Conservation (phyloP, 208 protist genomes). For the Leishmania tarentolae region DNA sequence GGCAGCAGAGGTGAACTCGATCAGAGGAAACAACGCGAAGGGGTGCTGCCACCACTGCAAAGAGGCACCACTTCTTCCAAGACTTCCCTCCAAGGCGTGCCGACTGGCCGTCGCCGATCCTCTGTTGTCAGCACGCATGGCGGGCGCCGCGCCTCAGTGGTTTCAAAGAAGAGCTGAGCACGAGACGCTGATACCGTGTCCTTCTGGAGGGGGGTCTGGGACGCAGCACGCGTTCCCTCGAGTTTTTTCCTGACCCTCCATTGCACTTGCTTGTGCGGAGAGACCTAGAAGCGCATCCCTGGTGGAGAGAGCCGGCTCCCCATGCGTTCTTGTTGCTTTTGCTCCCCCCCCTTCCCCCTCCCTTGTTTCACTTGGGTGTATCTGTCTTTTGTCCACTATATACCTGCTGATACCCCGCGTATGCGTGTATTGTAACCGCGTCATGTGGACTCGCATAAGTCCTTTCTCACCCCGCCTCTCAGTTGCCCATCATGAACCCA, state of each 20-base stretch:
- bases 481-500: too few relatives aligned
- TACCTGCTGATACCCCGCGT: not conserved
- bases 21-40: not conserved
- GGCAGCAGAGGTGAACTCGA: not conserved
- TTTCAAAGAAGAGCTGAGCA: slow-evolving; percentile 24
- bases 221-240: not conserved
- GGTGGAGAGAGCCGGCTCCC: not conserved
- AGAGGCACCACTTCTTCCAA: slow-evolving; percentile 9
- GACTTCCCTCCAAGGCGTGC: not conserved
- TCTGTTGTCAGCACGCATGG: not conserved
- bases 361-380: too few relatives aligned
- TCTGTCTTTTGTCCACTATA: not conserved
- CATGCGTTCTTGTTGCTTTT: not conserved
- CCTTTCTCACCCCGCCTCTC: not conserved
- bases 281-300: not conserved
- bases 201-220: too few relatives aligned
- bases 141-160: slow-evolving; percentile 2
- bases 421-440: not conserved
- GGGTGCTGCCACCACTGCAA: not conserved
- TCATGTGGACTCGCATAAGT: not conserved
- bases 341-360: too few relatives aligned
- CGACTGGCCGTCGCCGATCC: slow-evolving; percentile 9
- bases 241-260: not conserved
- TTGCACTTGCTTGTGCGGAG: not conserved
- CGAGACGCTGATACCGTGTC: not conserved